Evolutionary conservation across 108 stramenopile genomes (phyloP).

Genomic region (Fistulifera solaris): DNA sequence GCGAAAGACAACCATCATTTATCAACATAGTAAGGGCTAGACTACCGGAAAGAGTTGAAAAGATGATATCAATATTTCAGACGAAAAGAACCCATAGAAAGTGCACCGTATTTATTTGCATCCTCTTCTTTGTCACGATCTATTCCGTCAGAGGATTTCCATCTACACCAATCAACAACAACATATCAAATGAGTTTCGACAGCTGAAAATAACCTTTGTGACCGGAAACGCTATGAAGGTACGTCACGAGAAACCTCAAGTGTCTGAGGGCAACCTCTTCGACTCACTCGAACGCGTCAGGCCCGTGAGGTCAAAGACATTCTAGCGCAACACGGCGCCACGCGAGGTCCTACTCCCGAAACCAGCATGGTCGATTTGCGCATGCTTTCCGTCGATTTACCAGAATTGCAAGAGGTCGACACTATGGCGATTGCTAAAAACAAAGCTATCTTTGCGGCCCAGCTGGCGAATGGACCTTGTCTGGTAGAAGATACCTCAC

Average conservation of each 20-base stretch:
- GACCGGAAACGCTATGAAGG: constrained; percentile 81
- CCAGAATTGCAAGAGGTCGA: constrained; percentile 88
- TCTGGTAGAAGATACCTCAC: constrained; percentile 94
- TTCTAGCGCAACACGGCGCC: constrained; percentile 37
- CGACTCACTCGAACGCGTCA: constrained; percentile 1
- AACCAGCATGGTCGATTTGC: constrained; percentile 47
- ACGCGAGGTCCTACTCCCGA: constrained; percentile 27
- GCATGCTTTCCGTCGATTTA: constrained; percentile 69
- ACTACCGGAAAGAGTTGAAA: no score
- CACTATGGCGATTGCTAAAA: constrained; percentile 78
- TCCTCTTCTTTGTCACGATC: no score
- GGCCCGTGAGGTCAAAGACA: constrained; percentile 60
- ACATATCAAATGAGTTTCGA: background rate
- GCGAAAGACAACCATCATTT: no score
- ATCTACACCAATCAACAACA: background rate
- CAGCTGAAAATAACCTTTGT: constrained; percentile 77
- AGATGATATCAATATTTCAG: no score
- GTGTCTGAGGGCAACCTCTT: background rate
- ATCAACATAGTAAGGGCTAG: no score
- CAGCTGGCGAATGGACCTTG: constrained; percentile 80
- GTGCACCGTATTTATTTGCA: no score
- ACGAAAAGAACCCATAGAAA: no score
- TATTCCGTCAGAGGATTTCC: background rate
- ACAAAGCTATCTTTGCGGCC: constrained; percentile 78
- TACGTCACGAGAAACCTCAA: constrained; percentile 12